These are phyloP conservation scores for Rhytidiadelphus loreus DNA, from an alignment of 225 moss, liverwort and hornwort genomes.

Conservation along the genomic window DNA sequence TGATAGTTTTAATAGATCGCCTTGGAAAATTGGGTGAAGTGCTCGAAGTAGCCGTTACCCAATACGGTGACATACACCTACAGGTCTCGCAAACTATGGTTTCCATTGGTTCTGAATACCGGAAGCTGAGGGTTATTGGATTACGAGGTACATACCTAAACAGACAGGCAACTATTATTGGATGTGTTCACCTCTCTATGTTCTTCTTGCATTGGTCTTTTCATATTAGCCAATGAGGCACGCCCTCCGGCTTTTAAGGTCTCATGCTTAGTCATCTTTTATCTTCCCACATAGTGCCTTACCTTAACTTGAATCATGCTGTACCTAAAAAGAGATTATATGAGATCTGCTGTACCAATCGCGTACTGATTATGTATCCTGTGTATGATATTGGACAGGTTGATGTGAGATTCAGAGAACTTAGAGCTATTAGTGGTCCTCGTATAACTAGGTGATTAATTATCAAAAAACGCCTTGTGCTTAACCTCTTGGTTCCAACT, in stretches of 20 bases:
- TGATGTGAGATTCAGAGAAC: neutral
- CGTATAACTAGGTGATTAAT: neutral
- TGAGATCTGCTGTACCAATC: neutral
- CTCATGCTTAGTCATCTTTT: neutral
- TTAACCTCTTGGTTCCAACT: neutral
- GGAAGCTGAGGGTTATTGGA: slow-evolving; percentile 75
- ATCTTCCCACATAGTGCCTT: neutral
- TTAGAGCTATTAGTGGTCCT: neutral
- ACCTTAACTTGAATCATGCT: neutral
- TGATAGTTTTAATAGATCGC: slow-evolving; percentile 75
- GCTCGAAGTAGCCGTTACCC: slow-evolving; percentile 82
- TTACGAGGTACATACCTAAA: slow-evolving; percentile 29
- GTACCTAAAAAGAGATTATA: neutral
- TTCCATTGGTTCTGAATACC: slow-evolving; percentile 75
- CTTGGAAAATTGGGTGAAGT: slow-evolving; percentile 84
- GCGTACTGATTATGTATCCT: neutral
- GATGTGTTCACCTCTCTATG: neutral
- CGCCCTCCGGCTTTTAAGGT: neutral
- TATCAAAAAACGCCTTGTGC: neutral
- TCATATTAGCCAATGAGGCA: neutral
- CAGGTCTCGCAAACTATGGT: slow-evolving; percentile 79
- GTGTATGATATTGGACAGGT: neutral
- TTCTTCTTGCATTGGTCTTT: neutral
- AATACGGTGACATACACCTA: slow-evolving; percentile 87
- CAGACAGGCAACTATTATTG: neutral